Percentiles rank a stretch among this genome's conserved stretches.
phyloP scores from a whole-genome alignment of 805 yeast genomes.

The Wickerhamiella allomyrinae region DNA sequence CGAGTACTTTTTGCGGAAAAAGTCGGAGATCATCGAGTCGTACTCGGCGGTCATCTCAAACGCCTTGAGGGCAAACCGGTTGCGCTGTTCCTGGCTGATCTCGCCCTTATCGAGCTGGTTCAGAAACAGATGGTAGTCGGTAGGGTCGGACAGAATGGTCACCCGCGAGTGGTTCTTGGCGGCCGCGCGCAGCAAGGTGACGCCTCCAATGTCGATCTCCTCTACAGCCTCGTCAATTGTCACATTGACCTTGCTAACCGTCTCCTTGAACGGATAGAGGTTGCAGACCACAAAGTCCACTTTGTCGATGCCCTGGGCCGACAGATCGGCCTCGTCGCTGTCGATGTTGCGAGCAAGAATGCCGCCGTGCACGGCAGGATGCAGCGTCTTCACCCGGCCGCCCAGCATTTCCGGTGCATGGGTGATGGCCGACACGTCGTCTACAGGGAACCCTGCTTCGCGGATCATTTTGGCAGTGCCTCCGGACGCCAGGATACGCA shows the following conservation, averaged over 20 bases:
- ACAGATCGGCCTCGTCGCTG: slow-evolving; percentile 77
- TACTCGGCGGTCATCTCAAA: slow-evolving; percentile 98
- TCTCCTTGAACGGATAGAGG: slow-evolving; percentile 95
- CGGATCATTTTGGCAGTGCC: slow-evolving; percentile 91
- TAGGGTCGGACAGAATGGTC: slow-evolving; percentile 87
- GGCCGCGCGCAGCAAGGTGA: slow-evolving; percentile 92
- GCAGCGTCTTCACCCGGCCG: slow-evolving; percentile 95
- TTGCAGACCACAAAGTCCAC: slow-evolving; percentile 96
- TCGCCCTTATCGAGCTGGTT: slow-evolving; percentile 66
- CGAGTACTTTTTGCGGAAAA: slow-evolving; percentile 92
- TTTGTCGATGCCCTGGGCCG: slow-evolving; percentile 81
- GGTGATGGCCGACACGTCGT: slow-evolving; percentile 86
- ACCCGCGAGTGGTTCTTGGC: slow-evolving; percentile 97
- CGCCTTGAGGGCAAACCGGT: slow-evolving; percentile 84
- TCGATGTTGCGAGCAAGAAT: slow-evolving; percentile 89
- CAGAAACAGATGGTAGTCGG: slow-evolving; percentile 76
- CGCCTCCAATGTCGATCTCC: slow-evolving; percentile 97
- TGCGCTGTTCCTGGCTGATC: slow-evolving; percentile 58
- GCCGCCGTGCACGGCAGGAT: slow-evolving; percentile 94
- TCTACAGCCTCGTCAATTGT: slow-evolving; percentile 96
- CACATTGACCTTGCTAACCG: slow-evolving; percentile 88
- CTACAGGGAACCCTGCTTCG: slow-evolving; percentile 97
- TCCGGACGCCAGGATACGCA: slow-evolving; percentile 89
- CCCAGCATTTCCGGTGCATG: slow-evolving; percentile 99
- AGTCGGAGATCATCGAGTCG: slow-evolving; percentile 90